Conservation (phyloP, 352 stramenopile species). For the Achlya hypogyna region DNA sequence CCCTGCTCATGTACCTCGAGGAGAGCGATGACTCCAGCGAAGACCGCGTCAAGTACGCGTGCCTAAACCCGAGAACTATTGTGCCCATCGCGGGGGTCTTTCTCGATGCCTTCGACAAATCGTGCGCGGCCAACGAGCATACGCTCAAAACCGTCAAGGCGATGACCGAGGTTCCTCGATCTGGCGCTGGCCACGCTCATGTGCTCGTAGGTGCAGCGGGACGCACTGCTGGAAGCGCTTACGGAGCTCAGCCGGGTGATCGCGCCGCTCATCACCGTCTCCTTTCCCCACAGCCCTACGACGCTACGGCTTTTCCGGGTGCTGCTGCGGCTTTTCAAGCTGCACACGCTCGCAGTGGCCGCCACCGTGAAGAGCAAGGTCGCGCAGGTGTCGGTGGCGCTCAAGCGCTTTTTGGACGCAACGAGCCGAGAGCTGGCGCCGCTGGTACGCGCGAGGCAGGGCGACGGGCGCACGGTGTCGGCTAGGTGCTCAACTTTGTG, state of each 20-base stretch:
- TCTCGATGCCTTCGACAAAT: slow-evolving; percentile 18
- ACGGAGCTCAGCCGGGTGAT: not conserved
- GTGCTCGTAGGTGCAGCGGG: not conserved
- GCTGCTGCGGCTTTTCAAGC: slow-evolving; percentile 41
- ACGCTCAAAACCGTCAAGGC: slow-evolving; percentile 4
- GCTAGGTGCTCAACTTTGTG: slow-evolving; percentile 38
- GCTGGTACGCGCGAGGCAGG: not conserved
- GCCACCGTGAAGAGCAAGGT: slow-evolving; percentile 38
- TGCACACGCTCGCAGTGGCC: slow-evolving; percentile 33
- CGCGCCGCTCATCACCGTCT: not conserved
- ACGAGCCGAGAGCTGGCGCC: slow-evolving; percentile 34
- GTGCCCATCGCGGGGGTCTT: slow-evolving; percentile 28
- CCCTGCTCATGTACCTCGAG: not conserved
- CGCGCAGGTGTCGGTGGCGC: slow-evolving; percentile 29
- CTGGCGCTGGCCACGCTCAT: not conserved
- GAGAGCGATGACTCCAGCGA: not conserved
- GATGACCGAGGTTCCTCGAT: not conserved
- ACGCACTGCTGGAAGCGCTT: not conserved
- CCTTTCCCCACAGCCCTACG: not conserved
- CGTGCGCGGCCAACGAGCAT: not conserved
- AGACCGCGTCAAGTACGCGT: slow-evolving; percentile 17
- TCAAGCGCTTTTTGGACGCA: slow-evolving; percentile 40
- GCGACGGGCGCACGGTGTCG: too few relatives aligned
- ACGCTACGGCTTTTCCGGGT: slow-evolving; percentile 35
- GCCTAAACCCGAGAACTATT: slow-evolving; percentile 30